phyloP scores from a whole-genome alignment of 495 filamentous ascomycete species.

The Lophiostoma macrostomum region DNA sequence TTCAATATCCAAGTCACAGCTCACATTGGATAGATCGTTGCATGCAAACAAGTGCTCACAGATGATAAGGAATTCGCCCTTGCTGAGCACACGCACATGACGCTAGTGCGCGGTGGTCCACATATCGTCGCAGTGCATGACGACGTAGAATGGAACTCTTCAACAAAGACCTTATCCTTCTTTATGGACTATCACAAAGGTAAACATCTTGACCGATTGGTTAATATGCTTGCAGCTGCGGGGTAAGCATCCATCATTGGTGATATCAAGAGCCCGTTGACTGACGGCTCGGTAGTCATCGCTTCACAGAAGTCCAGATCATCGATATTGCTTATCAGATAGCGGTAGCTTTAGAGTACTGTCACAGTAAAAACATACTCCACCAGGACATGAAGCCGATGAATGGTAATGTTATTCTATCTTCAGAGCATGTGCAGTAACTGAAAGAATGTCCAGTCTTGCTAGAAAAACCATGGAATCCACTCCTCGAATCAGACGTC shows the following conservation, averaged over 20 bases:
- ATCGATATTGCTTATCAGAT: slow-evolving; percentile 14
- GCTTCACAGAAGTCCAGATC: slow-evolving; percentile 10
- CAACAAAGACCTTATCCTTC: slow-evolving; percentile 6
- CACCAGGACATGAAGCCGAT: slow-evolving; percentile 17
- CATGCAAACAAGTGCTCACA: slow-evolving; percentile 13
- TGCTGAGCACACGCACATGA: slow-evolving; percentile 5
- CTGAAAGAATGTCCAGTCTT: background rate
- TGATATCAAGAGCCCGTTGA: background rate
- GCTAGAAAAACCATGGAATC: slow-evolving; percentile 7
- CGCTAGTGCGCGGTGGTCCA: background rate
- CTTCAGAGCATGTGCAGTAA: background rate
- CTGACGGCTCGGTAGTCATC: background rate
- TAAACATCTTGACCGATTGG: slow-evolving; percentile 1
- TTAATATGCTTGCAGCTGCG: slow-evolving; percentile 1
- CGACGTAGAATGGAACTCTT: slow-evolving; percentile 4
- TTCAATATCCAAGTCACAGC: too few relatives aligned
- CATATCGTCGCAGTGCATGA: slow-evolving; percentile 8
- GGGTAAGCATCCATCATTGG: background rate
- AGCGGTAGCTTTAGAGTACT: slow-evolving; percentile 8
- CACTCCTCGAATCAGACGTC: background rate
- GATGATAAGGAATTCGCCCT: background rate
- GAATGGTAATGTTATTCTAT: background rate
- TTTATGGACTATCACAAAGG: slow-evolving; percentile 20
- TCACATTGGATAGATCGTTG: slow-evolving; percentile 2
- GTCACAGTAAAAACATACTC: slow-evolving; percentile 1